Evolutionary conservation across 2,329 filamentous ascomycete genomes (phyloP).

Genomic region (Penicillium sp.): DNA sequence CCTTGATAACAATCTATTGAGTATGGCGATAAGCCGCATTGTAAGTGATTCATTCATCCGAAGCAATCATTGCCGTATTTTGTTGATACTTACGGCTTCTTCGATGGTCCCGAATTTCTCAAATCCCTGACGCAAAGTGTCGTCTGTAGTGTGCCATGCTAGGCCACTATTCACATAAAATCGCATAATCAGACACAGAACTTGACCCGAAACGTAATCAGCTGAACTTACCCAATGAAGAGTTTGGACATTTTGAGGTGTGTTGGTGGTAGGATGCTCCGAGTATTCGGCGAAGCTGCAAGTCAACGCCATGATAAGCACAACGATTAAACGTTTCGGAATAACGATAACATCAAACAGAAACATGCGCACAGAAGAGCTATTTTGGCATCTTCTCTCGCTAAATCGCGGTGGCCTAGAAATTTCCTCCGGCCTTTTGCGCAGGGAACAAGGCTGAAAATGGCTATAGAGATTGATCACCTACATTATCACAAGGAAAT

Average conservation of each 20-base stretch:
- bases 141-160: constrained; percentile 95
- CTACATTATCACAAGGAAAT: background rate
- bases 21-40: background rate
- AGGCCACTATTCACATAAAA: constrained; percentile 65
- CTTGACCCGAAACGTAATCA: constrained; percentile 1
- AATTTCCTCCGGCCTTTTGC: background rate
- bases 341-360: background rate
- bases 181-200: constrained; percentile 14
- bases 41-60: background rate
- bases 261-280: background rate
- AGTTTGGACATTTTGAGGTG: constrained; percentile 74
- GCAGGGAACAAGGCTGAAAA: background rate
- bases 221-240: constrained; percentile 71
- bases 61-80: constrained; percentile 1
- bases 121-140: constrained; percentile 82
- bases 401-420: background rate
- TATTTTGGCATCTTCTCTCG: background rate
- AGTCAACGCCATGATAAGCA: background rate
- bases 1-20: constrained; percentile 86
- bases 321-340: constrained; percentile 7
- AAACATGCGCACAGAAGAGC: background rate
- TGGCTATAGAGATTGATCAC: background rate
- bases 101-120: constrained; percentile 86
- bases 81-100: constrained; percentile 74
- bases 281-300: background rate